Conservation (phyloP, 176 grass and related monocot species). For the Paspalum notatum region DNA sequence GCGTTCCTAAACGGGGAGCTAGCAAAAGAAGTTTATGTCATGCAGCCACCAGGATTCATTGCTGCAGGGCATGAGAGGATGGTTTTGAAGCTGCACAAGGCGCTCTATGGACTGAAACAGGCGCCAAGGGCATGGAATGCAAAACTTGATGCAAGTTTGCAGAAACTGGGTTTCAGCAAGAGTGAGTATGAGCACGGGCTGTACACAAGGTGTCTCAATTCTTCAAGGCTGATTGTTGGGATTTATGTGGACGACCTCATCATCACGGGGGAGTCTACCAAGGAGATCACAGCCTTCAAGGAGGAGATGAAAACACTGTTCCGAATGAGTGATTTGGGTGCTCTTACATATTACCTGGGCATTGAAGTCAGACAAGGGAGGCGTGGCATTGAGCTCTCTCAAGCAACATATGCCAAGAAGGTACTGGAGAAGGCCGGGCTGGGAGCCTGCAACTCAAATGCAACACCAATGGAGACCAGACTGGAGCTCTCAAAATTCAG, state of each 20-base stretch:
- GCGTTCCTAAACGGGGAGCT: too few relatives aligned
- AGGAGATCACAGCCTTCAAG: not conserved
- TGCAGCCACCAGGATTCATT: too few relatives aligned
- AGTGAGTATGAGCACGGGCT: not conserved
- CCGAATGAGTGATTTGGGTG: too few relatives aligned
- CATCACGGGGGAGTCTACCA: accelerated
- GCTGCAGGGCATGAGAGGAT: accelerated
- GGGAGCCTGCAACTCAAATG: accelerated
- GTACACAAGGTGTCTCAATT: not conserved
- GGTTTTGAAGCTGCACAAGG: not conserved
- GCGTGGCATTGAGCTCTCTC: accelerated
- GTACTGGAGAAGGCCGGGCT: not conserved
- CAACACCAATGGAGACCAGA: accelerated
- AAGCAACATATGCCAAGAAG: accelerated
- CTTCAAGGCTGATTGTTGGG: not conserved
- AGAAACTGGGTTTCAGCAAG: accelerated
- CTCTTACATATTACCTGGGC: too few relatives aligned
- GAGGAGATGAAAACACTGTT: not conserved
- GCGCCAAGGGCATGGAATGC: not conserved
- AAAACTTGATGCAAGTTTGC: not conserved
- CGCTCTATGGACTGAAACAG: accelerated
- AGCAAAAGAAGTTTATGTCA: too few relatives aligned
- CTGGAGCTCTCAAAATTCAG: not conserved
- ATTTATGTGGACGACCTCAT: not conserved
- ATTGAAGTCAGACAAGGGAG: not conserved